Evolutionary conservation across 2,329 filamentous ascomycete genomes (phyloP), one percentile per base, ranked within the genome.

Genomic region (Ophiobolus disseminans): DNA sequence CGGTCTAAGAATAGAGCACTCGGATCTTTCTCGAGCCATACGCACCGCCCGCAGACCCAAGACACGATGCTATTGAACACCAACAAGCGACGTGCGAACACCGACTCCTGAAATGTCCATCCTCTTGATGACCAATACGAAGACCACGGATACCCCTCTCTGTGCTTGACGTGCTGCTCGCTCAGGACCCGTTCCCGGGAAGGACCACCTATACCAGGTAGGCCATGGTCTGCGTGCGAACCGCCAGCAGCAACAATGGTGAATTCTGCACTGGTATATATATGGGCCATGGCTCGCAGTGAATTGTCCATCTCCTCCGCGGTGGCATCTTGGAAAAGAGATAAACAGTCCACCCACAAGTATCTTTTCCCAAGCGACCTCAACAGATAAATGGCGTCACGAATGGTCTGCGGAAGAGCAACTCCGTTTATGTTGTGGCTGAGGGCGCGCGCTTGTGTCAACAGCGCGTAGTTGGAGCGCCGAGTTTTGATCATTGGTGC

Each of bases 81-180:
- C 5, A 58, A 20, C 28, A 43, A 7, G 11, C 55, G 48, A 11
- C 42, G 38, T 3, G 52, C 48, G 17, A 58, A 49, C n/a, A 53
- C 5, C 9, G 35, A 32, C 36, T 56, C 55, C 37, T 58, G 55
- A 23, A 56, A 56, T 14, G 55, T 58, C 49, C 52, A 58, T 4
- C 45, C 55, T 32, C 52, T 9, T 2, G 20, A 28, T 14, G 40
- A 35, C 44, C 39, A 43, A 16, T n/a, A 23, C 1, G 39, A 34
- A 5, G 3, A 13, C 23, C 3, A n/a, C 3, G 32, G 14, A 36
- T 36, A 19, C 11, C 3, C 5, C 5, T 17, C 16, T 36, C 32
- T 6, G 5, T 14, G 4, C 11, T 19, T 20, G 14, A 36, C 14
- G 32, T 36, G 14, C 32, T 19, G 16, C 32, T 28, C 14, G 11